phyloP scores from a whole-genome alignment of 2,329 filamentous ascomycete species.

The Aspergillus caelatus region DNA sequence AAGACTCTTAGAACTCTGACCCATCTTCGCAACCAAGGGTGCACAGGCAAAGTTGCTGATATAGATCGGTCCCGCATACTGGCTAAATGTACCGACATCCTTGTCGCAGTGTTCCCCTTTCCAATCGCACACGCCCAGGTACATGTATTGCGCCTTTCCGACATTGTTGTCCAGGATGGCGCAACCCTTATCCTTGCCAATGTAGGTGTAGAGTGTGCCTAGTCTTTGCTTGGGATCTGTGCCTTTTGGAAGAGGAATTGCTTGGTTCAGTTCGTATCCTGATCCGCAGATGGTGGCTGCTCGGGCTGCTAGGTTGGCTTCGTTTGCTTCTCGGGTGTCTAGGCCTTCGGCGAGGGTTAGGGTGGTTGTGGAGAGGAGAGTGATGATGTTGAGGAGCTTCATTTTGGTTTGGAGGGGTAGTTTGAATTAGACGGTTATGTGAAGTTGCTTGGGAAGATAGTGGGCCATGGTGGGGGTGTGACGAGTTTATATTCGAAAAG shows the following conservation, averaged over 20 bases:
- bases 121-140: conserved; percentile 1
- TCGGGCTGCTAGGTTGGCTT: neutral
- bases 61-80: conserved; percentile 13
- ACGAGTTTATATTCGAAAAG: neutral
- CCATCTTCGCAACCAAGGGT: conserved; percentile 10
- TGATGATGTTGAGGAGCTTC: neutral
- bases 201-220: conserved; percentile 9
- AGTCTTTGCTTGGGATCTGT: conserved; percentile 5
- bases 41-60: conserved; percentile 7
- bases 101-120: neutral
- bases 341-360: neutral
- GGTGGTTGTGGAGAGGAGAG: neutral
- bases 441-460: neutral
- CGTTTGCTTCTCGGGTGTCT: neutral
- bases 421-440: neutral
- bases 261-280: conserved; percentile 5
- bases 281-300: conserved; percentile 12
- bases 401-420: neutral
- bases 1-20: neutral
- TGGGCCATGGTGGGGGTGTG: neutral
- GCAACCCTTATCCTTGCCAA: conserved; percentile 5
- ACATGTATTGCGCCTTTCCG: conserved; percentile 10
- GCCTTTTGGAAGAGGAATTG: conserved; percentile 10
- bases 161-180: conserved; percentile 11
- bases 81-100: conserved; percentile 7